These are phyloP conservation scores for Phylloporus sp. DNA, from an alignment of 768 basidiomycete genomes.

Conservation along the genomic window DNA sequence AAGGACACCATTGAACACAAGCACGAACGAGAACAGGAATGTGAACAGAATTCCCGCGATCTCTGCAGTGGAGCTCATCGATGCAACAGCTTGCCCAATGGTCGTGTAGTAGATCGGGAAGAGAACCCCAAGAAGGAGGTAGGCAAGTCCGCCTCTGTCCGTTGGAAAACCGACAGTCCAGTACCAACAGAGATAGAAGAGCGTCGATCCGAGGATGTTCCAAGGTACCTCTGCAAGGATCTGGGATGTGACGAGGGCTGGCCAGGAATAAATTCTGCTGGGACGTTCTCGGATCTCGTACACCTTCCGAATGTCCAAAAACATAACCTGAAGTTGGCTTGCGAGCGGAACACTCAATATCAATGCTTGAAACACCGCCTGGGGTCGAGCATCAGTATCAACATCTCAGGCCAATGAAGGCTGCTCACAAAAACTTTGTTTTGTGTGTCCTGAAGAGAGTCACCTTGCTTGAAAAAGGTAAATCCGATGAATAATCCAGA, in stretches of 20 bases:
- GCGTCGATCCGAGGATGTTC: constrained; percentile 53
- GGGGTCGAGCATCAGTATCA: not conserved
- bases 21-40: constrained; percentile 57
- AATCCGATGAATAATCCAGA: constrained; percentile 58
- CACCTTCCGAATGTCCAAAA: constrained; percentile 53
- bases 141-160: constrained; percentile 55
- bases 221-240: constrained; percentile 57
- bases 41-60: constrained; percentile 57
- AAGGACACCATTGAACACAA: constrained; percentile 65
- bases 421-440: constrained; percentile 58
- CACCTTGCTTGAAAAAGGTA: constrained; percentile 56
- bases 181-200: constrained; percentile 68
- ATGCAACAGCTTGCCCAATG: constrained; percentile 56
- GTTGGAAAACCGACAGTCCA: constrained; percentile 62
- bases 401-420: not conserved
- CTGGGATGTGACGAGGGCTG: constrained; percentile 51
- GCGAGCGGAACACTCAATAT: constrained; percentile 50
- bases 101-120: constrained; percentile 63
- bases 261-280: constrained; percentile 64
- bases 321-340: constrained; percentile 62
- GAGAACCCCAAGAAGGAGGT: constrained; percentile 48
- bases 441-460: constrained; percentile 55
- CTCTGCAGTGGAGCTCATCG: constrained; percentile 57
- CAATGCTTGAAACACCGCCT: constrained; percentile 53
- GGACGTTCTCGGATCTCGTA: constrained; percentile 67